Percentiles rank a stretch among this genome's conserved stretches.
phyloP scores from a whole-genome alignment of 352 stramenopile genomes.

The Blastocystis sp. region DNA sequence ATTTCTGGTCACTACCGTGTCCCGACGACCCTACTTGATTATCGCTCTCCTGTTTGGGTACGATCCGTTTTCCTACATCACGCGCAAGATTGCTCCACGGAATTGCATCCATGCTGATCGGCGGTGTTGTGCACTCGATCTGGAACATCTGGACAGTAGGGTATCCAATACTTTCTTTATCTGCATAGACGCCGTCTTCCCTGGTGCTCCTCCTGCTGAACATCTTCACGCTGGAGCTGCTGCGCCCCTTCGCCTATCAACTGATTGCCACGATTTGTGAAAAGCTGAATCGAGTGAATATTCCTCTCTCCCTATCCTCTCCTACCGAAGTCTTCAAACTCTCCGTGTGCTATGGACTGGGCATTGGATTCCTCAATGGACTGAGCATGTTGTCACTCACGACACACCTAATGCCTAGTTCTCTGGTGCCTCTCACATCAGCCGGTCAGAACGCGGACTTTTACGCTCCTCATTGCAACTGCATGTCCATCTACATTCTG shows the following conservation, averaged over 20 bases:
- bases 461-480: constrained; percentile 21
- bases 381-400: constrained; percentile 11
- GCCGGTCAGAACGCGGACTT: constrained; percentile 16
- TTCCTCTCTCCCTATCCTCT: constrained; percentile 35
- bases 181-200: constrained; percentile 8
- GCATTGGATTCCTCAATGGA: constrained; percentile 35
- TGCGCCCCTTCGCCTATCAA: constrained; percentile 47
- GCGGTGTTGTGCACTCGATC: constrained; percentile 41
- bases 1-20: constrained; percentile 55
- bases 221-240: constrained; percentile 23
- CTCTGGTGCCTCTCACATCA: constrained; percentile 57
- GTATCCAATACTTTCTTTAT: neutral
- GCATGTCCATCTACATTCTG: constrained; percentile 44
- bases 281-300: constrained; percentile 42
- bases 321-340: constrained; percentile 54
- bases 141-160: constrained; percentile 59
- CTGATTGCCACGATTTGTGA: constrained; percentile 22
- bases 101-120: constrained; percentile 18
- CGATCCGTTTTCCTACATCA: neutral
- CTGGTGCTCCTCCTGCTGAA: constrained; percentile 3
- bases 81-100: constrained; percentile 14
- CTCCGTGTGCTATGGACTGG: constrained; percentile 42
- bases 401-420: neutral
- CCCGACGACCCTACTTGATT: constrained; percentile 48
- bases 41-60: constrained; percentile 45